Percentiles rank a stretch among this genome's conserved stretches.
Conservation (phyloP, 768 basidiomycete genomes). For the Trametes coccinea region DNA sequence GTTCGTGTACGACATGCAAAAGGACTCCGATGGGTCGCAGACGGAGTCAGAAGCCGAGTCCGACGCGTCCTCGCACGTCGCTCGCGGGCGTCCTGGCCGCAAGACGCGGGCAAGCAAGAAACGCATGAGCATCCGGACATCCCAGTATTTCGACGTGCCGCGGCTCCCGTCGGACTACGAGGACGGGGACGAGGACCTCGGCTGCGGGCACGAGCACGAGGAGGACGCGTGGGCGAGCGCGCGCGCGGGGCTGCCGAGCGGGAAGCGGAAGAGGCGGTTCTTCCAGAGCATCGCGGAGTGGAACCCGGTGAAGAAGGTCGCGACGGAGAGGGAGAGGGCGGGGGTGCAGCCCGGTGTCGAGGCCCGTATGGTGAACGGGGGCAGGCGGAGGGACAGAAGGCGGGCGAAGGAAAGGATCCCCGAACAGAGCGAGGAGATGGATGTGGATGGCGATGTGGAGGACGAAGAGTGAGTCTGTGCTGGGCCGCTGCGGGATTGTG, state of each 20-base stretch:
- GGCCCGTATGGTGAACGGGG: conserved; percentile 19
- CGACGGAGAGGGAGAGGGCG: conserved; percentile 22
- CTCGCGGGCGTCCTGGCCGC: conserved; percentile 15
- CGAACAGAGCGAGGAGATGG: conserved; percentile 21
- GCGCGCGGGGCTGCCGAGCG: conserved; percentile 3
- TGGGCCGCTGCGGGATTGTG: neutral
- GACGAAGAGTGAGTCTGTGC: neutral
- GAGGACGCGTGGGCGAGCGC: conserved; percentile 1
- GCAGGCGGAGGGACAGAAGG: conserved; percentile 14
- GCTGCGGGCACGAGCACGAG: conserved; percentile 35
- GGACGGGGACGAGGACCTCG: conserved; percentile 36
- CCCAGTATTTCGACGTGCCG: conserved; percentile 55
- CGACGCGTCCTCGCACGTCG: conserved; percentile 39
- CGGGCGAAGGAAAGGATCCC: conserved; percentile 22
- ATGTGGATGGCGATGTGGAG: conserved; percentile 8
- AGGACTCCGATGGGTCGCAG: conserved; percentile 27
- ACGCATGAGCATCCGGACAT: conserved; percentile 70
- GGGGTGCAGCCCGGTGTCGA: conserved; percentile 17
- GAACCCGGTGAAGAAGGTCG: conserved; percentile 32
- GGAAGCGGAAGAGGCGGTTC: conserved; percentile 49
- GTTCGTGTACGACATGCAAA: conserved; percentile 48
- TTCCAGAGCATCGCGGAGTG: conserved; percentile 51
- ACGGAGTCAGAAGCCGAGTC: conserved; percentile 32
- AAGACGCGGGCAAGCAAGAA: conserved; percentile 40
- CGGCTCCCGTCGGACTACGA: conserved; percentile 27